Evolutionary conservation across 371 early-diverging fungal genomes (phyloP), one percentile per base, ranked within the genome.

Genomic region (Mortierella sp.): DNA sequence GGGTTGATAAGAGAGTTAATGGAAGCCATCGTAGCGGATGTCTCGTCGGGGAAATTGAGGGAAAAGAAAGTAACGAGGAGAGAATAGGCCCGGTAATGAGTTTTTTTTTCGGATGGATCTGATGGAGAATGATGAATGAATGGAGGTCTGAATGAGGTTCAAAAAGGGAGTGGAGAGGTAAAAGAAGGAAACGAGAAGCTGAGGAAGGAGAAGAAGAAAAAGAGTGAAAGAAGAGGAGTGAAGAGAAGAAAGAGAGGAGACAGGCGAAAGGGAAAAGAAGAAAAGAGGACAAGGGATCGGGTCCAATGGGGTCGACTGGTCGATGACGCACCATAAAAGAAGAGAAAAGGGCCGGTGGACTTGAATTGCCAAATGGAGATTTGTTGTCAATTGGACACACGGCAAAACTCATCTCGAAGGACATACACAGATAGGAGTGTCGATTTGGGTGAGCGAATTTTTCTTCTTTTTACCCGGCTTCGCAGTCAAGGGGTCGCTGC

Each of bases 1-100:
- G 75, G 78, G 64, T 78, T 76, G 73, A 75, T 75, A 63, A 83
- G 79, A 16, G 68, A 73, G 39, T 75, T 79, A 53, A 83, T 83
- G n/a, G 83, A 83, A 14, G 83, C 72, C 83, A 83, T 83, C 58
- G 1, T 48, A 34, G 5, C 22, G 43, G 16, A 6, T 6, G 29
- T 31, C 9, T 53, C 26, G 19, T 11, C 2, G 13, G 63, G 0
- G 40, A 31, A 34, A 34, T 22, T 37, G 1, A 53, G 44, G 26
- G 1, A 4, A 41, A 24, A 39, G 45, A 53, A 37, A 24, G 45
- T 5, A 24, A 10, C 5, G n/a, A 10, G 55, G 58, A 24, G 10
- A n/a, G n/a, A n/a, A n/a, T n/a, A n/a, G n/a, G n/a, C n/a, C n/a
- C n/a, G 64, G 43, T 45, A n/a, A 45, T 29, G 55, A 31, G 31